phyloP scores from a whole-genome alignment of 345 rosid genomes.

The Cardamine occulta region DNA sequence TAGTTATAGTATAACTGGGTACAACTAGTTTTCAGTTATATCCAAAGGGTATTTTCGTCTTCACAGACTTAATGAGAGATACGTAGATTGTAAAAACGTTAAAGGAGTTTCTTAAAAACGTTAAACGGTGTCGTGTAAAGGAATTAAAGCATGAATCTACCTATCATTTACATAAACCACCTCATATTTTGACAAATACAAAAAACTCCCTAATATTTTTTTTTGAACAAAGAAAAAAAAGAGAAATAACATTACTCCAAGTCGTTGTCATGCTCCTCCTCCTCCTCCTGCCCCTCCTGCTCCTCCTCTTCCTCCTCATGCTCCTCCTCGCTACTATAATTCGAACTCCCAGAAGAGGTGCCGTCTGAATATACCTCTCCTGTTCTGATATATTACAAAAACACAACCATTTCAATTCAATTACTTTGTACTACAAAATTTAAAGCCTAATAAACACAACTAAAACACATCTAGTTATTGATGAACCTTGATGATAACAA shows the following conservation, averaged over 20 bases:
- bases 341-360: conserved; percentile 21
- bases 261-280: conserved; percentile 4
- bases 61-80: no score
- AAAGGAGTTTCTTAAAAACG: no score
- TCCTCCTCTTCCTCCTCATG: conserved; percentile 20
- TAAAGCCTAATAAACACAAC: neutral
- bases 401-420: conserved; percentile 2
- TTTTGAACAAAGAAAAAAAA: neutral
- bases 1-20: no score
- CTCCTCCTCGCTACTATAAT: conserved; percentile 27
- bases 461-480: neutral
- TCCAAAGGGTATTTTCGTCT: no score
- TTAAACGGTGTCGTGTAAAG: no score
- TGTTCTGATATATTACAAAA: conserved; percentile 32
- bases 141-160: neutral
- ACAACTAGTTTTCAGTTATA: no score
- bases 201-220: neutral
- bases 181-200: neutral
- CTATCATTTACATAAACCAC: neutral
- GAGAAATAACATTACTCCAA: conserved; percentile 10
- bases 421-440: neutral
- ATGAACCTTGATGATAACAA: conserved; percentile 34
- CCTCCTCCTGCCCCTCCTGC: conserved; percentile 33
- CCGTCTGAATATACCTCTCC: conserved; percentile 18
- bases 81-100: no score